phyloP scores from a whole-genome alignment of 2,329 filamentous ascomycete genomes.

The Aspergillus japonicus region DNA sequence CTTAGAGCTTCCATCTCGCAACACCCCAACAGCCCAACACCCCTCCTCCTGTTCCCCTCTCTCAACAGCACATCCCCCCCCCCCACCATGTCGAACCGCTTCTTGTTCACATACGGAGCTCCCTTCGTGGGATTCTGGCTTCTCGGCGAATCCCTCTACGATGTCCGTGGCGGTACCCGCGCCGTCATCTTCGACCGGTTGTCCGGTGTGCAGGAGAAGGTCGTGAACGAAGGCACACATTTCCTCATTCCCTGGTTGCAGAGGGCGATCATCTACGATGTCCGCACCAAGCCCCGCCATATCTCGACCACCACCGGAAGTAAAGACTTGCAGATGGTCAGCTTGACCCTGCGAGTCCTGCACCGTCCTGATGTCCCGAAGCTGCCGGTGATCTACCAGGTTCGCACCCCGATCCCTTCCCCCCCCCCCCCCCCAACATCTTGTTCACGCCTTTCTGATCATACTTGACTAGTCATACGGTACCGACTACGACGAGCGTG shows the following conservation, averaged over 20 bases:
- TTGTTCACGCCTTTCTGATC: neutral
- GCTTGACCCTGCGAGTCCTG: slow-evolving; percentile 90
- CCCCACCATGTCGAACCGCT: slow-evolving; percentile 47
- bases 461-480: slow-evolving; percentile 72
- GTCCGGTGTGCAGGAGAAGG: slow-evolving; percentile 85
- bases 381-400: slow-evolving; percentile 97
- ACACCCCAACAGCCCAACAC: neutral
- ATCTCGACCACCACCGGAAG: slow-evolving; percentile 96
- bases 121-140: slow-evolving; percentile 60
- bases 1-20: neutral
- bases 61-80: slow-evolving; percentile 13
- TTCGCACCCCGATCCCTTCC: slow-evolving; percentile 44
- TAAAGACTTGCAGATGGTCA: slow-evolving; percentile 99
- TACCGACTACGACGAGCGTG: slow-evolving; percentile 96
- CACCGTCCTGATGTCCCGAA: slow-evolving; percentile 91
- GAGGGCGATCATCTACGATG: slow-evolving; percentile 91
- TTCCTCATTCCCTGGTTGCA: slow-evolving; percentile 96
- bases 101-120: slow-evolving; percentile 18
- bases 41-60: slow-evolving; percentile 4
- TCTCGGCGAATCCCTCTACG: slow-evolving; percentile 82
- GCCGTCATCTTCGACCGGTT: slow-evolving; percentile 98
- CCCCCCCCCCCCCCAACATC: neutral
- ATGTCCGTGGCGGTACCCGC: slow-evolving; percentile 90
- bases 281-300: slow-evolving; percentile 94
- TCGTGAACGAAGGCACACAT: slow-evolving; percentile 94